These are phyloP conservation scores for Backusella westeae DNA, from an alignment of 192 early-diverging fungal genomes.

Conservation along the genomic window DNA sequence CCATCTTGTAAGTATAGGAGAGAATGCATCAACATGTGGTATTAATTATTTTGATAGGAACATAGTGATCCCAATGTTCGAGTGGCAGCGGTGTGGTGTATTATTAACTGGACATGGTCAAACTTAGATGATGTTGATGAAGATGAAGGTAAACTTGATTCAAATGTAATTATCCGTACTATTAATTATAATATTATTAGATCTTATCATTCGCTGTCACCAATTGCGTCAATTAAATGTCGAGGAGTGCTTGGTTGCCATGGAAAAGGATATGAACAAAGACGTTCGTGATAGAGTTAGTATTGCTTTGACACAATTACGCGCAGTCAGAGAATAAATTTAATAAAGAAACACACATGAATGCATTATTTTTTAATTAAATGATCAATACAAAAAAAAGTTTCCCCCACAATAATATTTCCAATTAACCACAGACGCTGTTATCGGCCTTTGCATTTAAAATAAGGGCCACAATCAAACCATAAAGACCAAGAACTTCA, in stretches of 20 bases:
- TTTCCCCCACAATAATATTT: neutral
- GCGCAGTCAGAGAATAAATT: neutral
- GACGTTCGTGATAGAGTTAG: conserved; percentile 75
- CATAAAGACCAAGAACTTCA: conserved; percentile 85
- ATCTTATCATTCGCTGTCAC: conserved; percentile 44
- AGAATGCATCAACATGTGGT: neutral
- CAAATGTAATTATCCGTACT: conserved; percentile 1
- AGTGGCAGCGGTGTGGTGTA: conserved; percentile 64
- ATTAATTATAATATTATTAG: conserved; percentile 1
- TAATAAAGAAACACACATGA: conserved; percentile 1
- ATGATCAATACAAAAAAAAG: neutral
- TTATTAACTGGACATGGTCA: conserved; percentile 74
- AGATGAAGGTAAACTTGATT: neutral
- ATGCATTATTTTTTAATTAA: neutral
- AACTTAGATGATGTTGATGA: conserved; percentile 45
- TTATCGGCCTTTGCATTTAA: conserved; percentile 73
- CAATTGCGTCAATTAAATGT: conserved; percentile 55
- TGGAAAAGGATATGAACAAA: conserved; percentile 56
- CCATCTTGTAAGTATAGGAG: conserved; percentile 36
- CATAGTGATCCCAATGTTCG: conserved; percentile 60
- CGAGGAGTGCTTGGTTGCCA: conserved; percentile 48
- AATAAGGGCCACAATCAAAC: conserved; percentile 83
- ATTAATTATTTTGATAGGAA: conserved; percentile 25
- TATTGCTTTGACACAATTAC: conserved; percentile 61
- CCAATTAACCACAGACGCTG: neutral